Evolutionary conservation across 1,284 basidiomycete genomes (phyloP), one percentile per base, ranked within the genome.

Genomic region (Fomitopsis pinicola): DNA sequence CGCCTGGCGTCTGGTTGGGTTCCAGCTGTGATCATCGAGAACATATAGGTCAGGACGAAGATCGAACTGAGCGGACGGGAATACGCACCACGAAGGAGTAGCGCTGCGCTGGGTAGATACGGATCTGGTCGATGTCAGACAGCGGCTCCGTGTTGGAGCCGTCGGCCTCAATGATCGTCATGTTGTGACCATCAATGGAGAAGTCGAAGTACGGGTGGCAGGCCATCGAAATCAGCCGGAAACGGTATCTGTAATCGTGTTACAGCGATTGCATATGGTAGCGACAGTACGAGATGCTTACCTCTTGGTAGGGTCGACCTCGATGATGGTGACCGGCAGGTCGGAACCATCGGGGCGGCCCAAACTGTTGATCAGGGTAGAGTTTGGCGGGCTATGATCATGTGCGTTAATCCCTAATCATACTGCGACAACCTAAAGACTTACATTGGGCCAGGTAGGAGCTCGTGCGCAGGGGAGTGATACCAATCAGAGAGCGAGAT

Each of bases 301-400:
- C 73, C 66, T 35, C 64, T 40, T 40, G 0, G 38, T 40, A 14
- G 38, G 55, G 9, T 60, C 55, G 9, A 77, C 75, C 10, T 62
- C 68, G 50, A 79, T 69, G 6, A 78, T 72, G 1, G 77, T 67
- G 26, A 78, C 63, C 3, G 69, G 61, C 10, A 68, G 63, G 5
- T 65, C 61, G 6, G 71, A 63, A 8, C 67, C 67, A 9, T 69
- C 71, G 2, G 33, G 17, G 59, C 64, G 70, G 6, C 81, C 81
- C 30, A 72, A 66, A 6, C 81, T 80, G 59, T 87, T 88, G 69
- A 88, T 82, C 3, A 87, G 68, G 2, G 80, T 83, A 0, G 78
- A 58, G 46, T 64, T 62, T 12, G 67, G 28, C 1, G 33, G 14
- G 22, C 67, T 60, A 22, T 15, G 22, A 22, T 33, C 59, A 22